These are phyloP conservation scores for Endocarpon pusillum DNA, from an alignment of 495 filamentous ascomycete species.

Conservation along the genomic window DNA sequence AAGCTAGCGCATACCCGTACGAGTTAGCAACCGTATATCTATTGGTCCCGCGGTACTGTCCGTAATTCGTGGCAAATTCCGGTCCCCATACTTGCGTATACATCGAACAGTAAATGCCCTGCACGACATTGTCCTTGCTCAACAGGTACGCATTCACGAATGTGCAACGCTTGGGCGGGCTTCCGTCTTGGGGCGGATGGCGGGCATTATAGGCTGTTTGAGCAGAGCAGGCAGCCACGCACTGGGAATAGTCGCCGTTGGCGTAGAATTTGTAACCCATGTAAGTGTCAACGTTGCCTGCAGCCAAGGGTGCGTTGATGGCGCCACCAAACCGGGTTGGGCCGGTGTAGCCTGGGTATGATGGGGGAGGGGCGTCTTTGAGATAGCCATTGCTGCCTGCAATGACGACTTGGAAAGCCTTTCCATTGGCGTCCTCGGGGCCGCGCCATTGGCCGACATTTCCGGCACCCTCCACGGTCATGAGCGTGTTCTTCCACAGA, in stretches of 20 bases:
- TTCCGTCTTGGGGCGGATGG: conserved; percentile 13
- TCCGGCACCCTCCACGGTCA: too few relatives aligned
- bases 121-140: conserved; percentile 19
- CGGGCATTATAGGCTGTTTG: conserved; percentile 21
- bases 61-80: conserved; percentile 11
- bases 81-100: conserved; percentile 12
- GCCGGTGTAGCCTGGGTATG: conserved; percentile 13
- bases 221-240: conserved; percentile 23
- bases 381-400: conserved; percentile 27
- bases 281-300: conserved; percentile 17
- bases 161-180: conserved; percentile 20
- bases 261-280: conserved; percentile 26
- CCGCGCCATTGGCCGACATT: conserved; percentile 22
- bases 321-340: conserved; percentile 17
- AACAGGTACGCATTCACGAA: conserved; percentile 34
- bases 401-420: conserved; percentile 25
- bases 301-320: conserved; percentile 20
- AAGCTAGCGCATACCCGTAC: conserved; percentile 8
- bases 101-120: conserved; percentile 14
- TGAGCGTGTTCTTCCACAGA: too few relatives aligned
- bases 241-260: conserved; percentile 19
- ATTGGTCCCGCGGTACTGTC: conserved; percentile 6
- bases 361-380: conserved; percentile 15
- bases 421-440: too few relatives aligned
- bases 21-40: conserved; percentile 5